phyloP scores from a whole-genome alignment of 2,329 filamentous ascomycete genomes.

The Rhinocladiella similis region DNA sequence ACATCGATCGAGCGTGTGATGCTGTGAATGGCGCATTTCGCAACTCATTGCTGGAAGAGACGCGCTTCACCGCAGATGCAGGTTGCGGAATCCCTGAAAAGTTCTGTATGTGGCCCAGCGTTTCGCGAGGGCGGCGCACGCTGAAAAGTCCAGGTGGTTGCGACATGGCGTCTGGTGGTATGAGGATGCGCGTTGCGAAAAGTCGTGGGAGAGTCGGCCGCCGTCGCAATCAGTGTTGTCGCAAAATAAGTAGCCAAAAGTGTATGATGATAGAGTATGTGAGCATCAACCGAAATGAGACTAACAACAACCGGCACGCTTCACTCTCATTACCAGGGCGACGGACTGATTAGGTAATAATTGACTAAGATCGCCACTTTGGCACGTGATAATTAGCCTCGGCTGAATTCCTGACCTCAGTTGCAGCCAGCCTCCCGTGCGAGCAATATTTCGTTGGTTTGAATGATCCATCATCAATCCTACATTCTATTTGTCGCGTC shows the following conservation, averaged over 20 bases:
- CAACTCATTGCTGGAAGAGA: constrained; percentile 71
- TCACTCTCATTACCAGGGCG: constrained; percentile 5
- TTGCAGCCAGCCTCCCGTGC: background rate
- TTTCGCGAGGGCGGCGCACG: constrained; percentile 89
- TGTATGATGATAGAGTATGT: background rate
- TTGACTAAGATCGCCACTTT: background rate
- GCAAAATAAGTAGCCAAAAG: background rate
- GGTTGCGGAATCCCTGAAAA: constrained; percentile 88
- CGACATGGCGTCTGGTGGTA: constrained; percentile 60
- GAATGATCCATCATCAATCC: background rate
- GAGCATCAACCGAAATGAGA: background rate
- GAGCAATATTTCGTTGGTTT: background rate
- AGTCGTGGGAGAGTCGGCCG: too few relatives aligned
- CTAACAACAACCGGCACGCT: background rate
- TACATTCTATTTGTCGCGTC: background rate
- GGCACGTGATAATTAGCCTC: constrained; percentile 6
- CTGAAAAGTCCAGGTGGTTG: constrained; percentile 88
- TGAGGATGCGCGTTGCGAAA: background rate
- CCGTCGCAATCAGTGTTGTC: background rate
- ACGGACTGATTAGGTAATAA: background rate
- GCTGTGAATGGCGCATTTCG: constrained; percentile 64
- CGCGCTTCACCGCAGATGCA: constrained; percentile 89
- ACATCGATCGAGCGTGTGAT: constrained; percentile 78
- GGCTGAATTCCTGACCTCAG: background rate
- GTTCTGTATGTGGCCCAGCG: constrained; percentile 78